Base-by-base conservation (phyloP, 2,329 filamentous ascomycete species). In the Venturia aucupariae region DNA sequence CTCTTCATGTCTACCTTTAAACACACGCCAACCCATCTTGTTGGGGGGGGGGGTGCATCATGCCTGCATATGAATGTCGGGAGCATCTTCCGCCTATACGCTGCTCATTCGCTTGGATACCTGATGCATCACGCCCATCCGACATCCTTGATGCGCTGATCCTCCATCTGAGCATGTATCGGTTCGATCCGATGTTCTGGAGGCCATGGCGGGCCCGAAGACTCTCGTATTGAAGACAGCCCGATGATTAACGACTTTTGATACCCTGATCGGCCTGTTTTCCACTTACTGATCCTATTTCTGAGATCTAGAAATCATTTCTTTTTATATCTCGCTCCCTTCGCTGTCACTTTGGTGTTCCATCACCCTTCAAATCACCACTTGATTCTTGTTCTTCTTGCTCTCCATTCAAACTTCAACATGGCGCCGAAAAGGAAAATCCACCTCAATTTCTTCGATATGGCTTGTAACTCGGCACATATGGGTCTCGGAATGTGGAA, bases 401-500 rank as follows among this genome's bases (percentile, higher is more conserved):
- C n/a, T n/a, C n/a, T n/a, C n/a, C n/a, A n/a, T n/a, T n/a, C n/a
- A n/a, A n/a, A n/a, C 30, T 22, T 35, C 55, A 35, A 59, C 3
- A 59, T 59, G 55, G 55, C 55, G 6, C 55, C 55, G 7, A 60
- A 60, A 38, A 60, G 39, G 24, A 60, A 39, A 17, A 38, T 60
- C 19, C 32, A 39, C 19, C 55, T 60, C 4, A 60, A 60, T 30
- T 60, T 60, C 39, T 60, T 60, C 32, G 55, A 60, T 10, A 60
- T 39, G 30, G 55, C 55, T 15, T 60, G 55, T 22, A 60, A 38
- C 15, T 11, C 8, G 6, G 30, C 55, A 2, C 55, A 60, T 24
- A 60, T 60, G 55, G 30, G 32, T 35, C 39, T 39, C 4, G 55
- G 55, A 39, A 38, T 39, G 30, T 60, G 55, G 55, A 38, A 39